phyloP scores from a whole-genome alignment of 257 asterid genomes.

The Cynanchum wilfordii region DNA sequence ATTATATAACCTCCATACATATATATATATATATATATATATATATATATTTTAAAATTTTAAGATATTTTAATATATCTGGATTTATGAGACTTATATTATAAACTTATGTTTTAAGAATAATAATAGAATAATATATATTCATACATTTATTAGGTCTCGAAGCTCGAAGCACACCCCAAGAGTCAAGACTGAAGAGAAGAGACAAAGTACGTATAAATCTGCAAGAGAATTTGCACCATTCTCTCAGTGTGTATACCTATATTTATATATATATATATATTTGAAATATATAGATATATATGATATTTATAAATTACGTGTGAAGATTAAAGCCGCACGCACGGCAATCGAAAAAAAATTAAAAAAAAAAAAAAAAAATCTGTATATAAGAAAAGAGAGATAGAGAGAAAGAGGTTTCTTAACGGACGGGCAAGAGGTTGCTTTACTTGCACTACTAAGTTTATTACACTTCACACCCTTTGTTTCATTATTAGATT shows the following conservation, averaged over 20 bases:
- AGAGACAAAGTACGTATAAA: background rate
- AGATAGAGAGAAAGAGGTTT: slow-evolving; percentile 25
- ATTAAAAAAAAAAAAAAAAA: no score
- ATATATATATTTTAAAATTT: no score
- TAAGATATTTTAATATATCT: no score
- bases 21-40: no score
- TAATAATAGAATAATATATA: no score
- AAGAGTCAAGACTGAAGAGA: no score
- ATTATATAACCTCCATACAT: no score
- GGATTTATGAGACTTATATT: no score
- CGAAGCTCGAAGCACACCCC: no score
- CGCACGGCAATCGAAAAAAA: slow-evolving; percentile 14
- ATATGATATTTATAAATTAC: background rate
- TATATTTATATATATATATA: background rate
- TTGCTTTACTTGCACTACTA: slow-evolving; percentile 62
- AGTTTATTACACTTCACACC: slow-evolving; percentile 15
- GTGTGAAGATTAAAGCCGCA: slow-evolving; percentile 8
- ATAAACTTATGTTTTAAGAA: no score
- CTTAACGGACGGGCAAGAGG: slow-evolving; percentile 58
- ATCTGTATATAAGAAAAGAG: background rate
- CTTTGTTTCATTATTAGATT: background rate
- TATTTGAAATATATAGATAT: background rate
- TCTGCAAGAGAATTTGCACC: background rate
- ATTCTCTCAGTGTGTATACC: no score
- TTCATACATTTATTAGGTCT: no score